These are phyloP conservation scores for Fusarium poae DNA, from an alignment of 2,329 filamentous ascomycete genomes.

Conservation along the genomic window DNA sequence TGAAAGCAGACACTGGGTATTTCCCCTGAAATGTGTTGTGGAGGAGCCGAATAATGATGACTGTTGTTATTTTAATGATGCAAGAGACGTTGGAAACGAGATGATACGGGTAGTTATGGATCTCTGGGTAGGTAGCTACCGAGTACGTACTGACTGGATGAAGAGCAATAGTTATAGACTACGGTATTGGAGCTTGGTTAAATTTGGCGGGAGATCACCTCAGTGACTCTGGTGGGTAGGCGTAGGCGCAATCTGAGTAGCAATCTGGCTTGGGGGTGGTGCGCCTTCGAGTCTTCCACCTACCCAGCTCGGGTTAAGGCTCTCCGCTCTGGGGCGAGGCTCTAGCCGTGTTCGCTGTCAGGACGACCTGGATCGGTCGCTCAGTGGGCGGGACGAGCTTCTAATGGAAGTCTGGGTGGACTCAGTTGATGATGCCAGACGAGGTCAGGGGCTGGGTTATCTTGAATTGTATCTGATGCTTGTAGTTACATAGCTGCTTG, in stretches of 20 bases:
- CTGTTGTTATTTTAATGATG: neutral
- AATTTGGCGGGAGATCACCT: slow-evolving; percentile 46
- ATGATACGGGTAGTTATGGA: neutral
- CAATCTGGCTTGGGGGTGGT: slow-evolving; percentile 41
- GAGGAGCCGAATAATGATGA: slow-evolving; percentile 4
- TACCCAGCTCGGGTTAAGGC: slow-evolving; percentile 42
- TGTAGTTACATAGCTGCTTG: slow-evolving; percentile 16
- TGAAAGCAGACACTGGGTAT: slow-evolving; percentile 13
- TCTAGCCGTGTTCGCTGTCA: slow-evolving; percentile 42
- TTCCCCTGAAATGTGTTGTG: slow-evolving; percentile 24
- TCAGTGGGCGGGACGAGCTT: slow-evolving; percentile 37
- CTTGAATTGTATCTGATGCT: slow-evolving; percentile 29
- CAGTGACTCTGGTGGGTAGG: slow-evolving; percentile 38
- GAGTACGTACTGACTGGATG: neutral
- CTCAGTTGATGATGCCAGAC: slow-evolving; percentile 35
- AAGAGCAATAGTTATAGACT: too few species aligned
- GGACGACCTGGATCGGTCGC: slow-evolving; percentile 36
- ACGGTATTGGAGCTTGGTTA: slow-evolving; percentile 21
- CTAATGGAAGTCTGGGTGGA: slow-evolving; percentile 39
- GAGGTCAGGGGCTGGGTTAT: slow-evolving; percentile 41
- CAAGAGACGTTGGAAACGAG: neutral
- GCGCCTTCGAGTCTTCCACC: slow-evolving; percentile 41
- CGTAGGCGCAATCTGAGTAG: slow-evolving; percentile 36
- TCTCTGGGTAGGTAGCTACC: neutral
- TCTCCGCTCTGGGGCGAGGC: slow-evolving; percentile 41